A percentile compares a stretch with the other conserved stretches of the same genome.
Evolutionary conservation across 2,329 filamentous ascomycete species (phyloP).

Genomic region (Akanthomyces muscarius): DNA sequence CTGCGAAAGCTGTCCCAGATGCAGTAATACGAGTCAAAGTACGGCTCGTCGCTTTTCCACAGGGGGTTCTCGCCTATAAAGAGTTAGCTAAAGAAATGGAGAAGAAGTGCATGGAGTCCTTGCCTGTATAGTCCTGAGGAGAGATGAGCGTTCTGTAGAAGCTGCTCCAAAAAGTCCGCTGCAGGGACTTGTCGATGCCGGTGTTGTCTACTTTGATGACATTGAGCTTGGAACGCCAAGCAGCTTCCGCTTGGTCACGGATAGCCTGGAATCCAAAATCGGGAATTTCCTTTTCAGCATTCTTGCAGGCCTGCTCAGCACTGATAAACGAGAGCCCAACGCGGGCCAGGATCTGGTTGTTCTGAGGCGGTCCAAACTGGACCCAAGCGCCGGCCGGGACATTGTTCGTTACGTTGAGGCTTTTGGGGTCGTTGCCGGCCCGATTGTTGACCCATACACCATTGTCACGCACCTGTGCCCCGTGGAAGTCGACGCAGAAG

Average conservation of each 20-base stretch:
- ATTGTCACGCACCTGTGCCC: slow-evolving; percentile 48
- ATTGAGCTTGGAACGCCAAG: slow-evolving; percentile 61
- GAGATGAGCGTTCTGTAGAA: slow-evolving; percentile 65
- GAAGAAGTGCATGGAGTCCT: background rate
- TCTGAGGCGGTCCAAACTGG: slow-evolving; percentile 46
- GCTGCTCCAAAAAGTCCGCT: slow-evolving; percentile 67
- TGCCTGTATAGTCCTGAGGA: slow-evolving; percentile 66
- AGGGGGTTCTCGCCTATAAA: slow-evolving; percentile 68
- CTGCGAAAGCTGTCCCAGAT: slow-evolving; percentile 74
- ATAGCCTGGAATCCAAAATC: slow-evolving; percentile 60
- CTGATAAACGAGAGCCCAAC: slow-evolving; percentile 72
- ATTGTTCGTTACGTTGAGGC: slow-evolving; percentile 30
- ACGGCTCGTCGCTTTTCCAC: slow-evolving; percentile 67
- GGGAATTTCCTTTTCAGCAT: slow-evolving; percentile 66
- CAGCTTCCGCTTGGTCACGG: slow-evolving; percentile 50
- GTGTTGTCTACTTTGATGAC: slow-evolving; percentile 53
- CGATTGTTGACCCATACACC: slow-evolving; percentile 56
- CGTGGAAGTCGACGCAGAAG: slow-evolving; percentile 58
- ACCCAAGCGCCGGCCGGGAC: slow-evolving; percentile 55
- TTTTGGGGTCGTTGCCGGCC: slow-evolving; percentile 42
- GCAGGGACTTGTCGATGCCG: slow-evolving; percentile 52
- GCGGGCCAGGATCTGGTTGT: slow-evolving; percentile 54
- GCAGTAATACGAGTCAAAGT: slow-evolving; percentile 65
- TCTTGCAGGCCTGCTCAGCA: slow-evolving; percentile 61
- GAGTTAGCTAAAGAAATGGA: slow-evolving; percentile 57